Percentiles rank a stretch among this genome's conserved stretches.
phyloP scores from a whole-genome alignment of 768 basidiomycete species.

The Amanita exitialis region DNA sequence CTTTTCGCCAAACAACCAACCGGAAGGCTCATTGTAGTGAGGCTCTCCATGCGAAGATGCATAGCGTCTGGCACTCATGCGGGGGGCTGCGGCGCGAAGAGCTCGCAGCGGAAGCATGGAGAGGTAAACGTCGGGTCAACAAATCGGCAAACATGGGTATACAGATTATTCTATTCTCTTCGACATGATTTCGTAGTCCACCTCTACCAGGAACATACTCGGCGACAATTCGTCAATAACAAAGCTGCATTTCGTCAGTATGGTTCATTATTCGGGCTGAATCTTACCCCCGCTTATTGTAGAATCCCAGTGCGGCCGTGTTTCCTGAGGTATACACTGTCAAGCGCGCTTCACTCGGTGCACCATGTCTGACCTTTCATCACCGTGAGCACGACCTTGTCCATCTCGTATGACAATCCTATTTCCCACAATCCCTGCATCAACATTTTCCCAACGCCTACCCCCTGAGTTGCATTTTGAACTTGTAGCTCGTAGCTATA shows the following conservation, averaged over 20 bases:
- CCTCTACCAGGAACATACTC: constrained; percentile 21
- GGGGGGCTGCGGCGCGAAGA: constrained; percentile 27
- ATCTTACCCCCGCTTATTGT: constrained; percentile 42
- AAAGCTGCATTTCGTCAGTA: constrained; percentile 30
- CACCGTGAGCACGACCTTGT: constrained; percentile 67
- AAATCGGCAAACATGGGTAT: constrained; percentile 9
- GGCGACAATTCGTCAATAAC: constrained; percentile 43
- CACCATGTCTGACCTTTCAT: constrained; percentile 29
- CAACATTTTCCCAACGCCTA: constrained; percentile 51
- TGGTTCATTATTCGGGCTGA: background rate
- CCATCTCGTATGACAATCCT: constrained; percentile 44
- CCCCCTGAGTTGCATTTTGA: constrained; percentile 26
- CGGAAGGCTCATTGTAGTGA: constrained; percentile 82
- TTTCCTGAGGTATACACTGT: constrained; percentile 9
- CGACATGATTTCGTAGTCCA: constrained; percentile 38
- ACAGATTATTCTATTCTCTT: constrained; percentile 15
- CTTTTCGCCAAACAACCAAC: constrained; percentile 85
- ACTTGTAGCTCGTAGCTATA: constrained; percentile 64
- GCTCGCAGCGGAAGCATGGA: constrained; percentile 41
- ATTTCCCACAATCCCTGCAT: constrained; percentile 40
- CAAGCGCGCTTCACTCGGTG: background rate
- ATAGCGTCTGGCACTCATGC: constrained; percentile 33
- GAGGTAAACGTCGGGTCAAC: background rate
- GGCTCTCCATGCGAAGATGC: constrained; percentile 66
- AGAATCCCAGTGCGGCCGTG: constrained; percentile 31